Conservation (phyloP, 2,329 filamentous ascomycete species). For the Aspergillus sp. region DNA sequence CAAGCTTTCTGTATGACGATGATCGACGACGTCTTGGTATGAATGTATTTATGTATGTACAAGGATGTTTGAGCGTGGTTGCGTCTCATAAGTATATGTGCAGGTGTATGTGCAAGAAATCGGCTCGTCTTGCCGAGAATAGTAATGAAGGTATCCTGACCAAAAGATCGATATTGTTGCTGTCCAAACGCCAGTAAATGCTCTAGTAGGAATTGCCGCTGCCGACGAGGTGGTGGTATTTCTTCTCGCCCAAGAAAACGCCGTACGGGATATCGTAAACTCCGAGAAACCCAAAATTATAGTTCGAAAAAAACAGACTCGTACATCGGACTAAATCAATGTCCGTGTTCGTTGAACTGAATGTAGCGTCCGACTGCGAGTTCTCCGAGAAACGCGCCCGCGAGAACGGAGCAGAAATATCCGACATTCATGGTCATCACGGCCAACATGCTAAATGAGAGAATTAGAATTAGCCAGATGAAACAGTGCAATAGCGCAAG, state of each 20-base stretch:
- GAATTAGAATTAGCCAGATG: background rate
- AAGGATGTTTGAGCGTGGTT: too few relatives aligned
- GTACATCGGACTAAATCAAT: constrained; percentile 14
- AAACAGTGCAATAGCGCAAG: background rate
- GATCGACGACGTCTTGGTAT: too few relatives aligned
- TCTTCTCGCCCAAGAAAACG: background rate
- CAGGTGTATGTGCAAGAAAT: background rate
- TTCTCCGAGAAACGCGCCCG: constrained; percentile 80
- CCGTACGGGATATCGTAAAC: background rate
- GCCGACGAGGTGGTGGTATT: too few relatives aligned
- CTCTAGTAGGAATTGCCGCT: background rate
- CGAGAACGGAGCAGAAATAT: constrained; percentile 79
- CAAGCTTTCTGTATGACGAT: too few relatives aligned
- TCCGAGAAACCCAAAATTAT: background rate
- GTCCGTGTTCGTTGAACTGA: constrained; percentile 34
- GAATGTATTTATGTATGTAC: too few relatives aligned
- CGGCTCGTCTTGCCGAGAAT: too few relatives aligned
- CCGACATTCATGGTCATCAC: constrained; percentile 89
- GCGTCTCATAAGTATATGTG: background rate
- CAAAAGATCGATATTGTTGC: background rate
- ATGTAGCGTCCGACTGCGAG: constrained; percentile 72
- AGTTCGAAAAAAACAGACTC: background rate
- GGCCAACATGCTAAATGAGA: constrained; percentile 71
- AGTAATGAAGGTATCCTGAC: background rate
- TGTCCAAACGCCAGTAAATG: background rate